Evolutionary conservation across 2,329 filamentous ascomycete genomes (phyloP), one percentile per base, ranked within the genome.

Genomic region (Sphaerulina populicola): DNA sequence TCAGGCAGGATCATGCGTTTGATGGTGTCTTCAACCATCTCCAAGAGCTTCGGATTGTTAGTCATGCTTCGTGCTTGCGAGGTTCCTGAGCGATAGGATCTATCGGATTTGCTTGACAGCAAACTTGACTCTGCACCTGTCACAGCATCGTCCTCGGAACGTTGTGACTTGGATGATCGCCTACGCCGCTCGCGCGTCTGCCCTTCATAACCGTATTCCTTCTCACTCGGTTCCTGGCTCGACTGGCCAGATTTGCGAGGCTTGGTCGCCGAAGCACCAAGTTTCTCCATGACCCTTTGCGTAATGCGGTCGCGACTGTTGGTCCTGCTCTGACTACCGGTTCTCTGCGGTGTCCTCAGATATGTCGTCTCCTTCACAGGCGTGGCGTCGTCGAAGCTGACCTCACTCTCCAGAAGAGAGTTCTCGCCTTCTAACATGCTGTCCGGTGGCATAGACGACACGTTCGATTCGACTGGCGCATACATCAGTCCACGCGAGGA

Each of bases 1-100:
- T 98, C 91, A 0, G 93, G 93, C 2, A 98, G 72, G 47, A 96
- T 94, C 44, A 95, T 76, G 44, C 89, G 80, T 56, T 88, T 83
- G 63, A 96, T 94, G 11, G 89, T 89, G 70, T 95, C 89, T 70
- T 96, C 90, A 2, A 96, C 90, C 0, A 89, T 93, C 63, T 93
- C 87, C 2, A 96, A 77, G 1, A 96, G 73, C 65, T 88, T 93
- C 0, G 90, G 90, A 63, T 96, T 95, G 70, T 94, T 94, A 66
- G 94, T 87, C 69, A 94, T 86, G 0, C 87, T 91, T 2, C 88
- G 87, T 1, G 70, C 69, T 53, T 77, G 78, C 14, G 77, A 79
- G 31, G 73, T 75, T 33, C 76, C 77, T 29, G 80, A 82, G 35
- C 74, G 74, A 57, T 78, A 77, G 7, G 82, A 85, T 54, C 77